Percentiles rank a stretch among this genome's conserved stretches.
These are phyloP conservation scores for Sporothrix variecibatus DNA, from an alignment of 2,329 filamentous ascomycete genomes.

Conservation along the genomic window DNA sequence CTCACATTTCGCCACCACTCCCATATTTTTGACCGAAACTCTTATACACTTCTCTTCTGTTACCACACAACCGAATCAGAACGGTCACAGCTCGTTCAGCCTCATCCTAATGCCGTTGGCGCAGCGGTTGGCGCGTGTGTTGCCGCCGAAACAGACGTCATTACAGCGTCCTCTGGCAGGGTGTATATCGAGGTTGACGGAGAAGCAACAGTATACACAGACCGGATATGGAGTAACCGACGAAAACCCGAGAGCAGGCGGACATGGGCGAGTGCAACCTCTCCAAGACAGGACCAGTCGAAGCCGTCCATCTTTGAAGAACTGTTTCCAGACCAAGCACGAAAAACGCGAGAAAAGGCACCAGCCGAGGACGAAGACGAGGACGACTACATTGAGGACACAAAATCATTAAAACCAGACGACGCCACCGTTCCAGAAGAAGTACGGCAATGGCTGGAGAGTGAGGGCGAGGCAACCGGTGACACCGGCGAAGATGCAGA, in stretches of 20 bases:
- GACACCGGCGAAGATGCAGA: not conserved
- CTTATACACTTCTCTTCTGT: not conserved
- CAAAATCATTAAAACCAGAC: not conserved
- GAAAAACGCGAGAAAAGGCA: not conserved
- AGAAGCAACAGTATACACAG: not conserved
- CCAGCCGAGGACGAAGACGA: not conserved
- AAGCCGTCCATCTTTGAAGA: constrained; percentile 29
- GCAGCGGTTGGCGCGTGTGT: constrained; percentile 19
- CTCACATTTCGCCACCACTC: not conserved
- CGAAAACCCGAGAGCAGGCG: not conserved
- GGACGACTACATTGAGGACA: not conserved
- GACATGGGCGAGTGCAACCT: not conserved
- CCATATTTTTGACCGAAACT: too few relatives aligned
- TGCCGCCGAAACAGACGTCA: constrained; percentile 6
- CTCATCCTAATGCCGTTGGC: constrained; percentile 18
- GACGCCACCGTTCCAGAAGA: constrained; percentile 14
- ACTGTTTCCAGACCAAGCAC: constrained; percentile 28
- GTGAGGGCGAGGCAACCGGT: constrained; percentile 14
- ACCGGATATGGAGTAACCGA: not conserved
- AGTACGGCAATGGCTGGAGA: constrained; percentile 26
- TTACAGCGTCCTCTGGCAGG: not conserved
- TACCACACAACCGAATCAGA: not conserved
- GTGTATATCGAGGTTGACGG: not conserved
- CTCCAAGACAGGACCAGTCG: not conserved
- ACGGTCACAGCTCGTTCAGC: not conserved